Conservation (phyloP, 2,329 filamentous ascomycete genomes). For the Epichloe festucae region DNA sequence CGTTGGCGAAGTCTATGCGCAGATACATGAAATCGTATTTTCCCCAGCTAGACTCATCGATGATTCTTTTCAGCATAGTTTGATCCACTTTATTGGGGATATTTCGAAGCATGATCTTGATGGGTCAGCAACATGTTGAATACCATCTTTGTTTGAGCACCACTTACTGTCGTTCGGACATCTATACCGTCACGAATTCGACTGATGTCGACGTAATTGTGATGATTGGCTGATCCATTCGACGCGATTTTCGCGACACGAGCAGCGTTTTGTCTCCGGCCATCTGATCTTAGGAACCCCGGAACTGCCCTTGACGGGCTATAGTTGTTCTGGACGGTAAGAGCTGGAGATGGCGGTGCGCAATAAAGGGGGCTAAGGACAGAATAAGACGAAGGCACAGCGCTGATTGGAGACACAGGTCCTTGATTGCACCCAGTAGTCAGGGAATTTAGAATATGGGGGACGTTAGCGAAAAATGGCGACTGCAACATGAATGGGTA, state of each 20-base stretch:
- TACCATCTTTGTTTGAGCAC: not conserved
- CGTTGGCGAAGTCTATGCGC: conserved; percentile 75
- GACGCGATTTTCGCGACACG: conserved; percentile 33
- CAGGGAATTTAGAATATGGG: conserved; percentile 17
- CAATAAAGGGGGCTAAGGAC: conserved; percentile 18
- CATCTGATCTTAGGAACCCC: conserved; percentile 22
- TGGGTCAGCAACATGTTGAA: conserved; percentile 5
- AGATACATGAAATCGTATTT: conserved; percentile 93
- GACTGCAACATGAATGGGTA: conserved; percentile 22
- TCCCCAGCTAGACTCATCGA: conserved; percentile 67
- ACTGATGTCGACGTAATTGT: conserved; percentile 49
- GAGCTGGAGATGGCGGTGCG: conserved; percentile 20
- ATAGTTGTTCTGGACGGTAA: conserved; percentile 24
- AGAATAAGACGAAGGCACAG: conserved; percentile 19
- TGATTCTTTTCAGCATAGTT: conserved; percentile 60
- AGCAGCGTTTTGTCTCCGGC: conserved; percentile 36
- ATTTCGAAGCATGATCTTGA: conserved; percentile 82
- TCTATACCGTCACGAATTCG: conserved; percentile 54
- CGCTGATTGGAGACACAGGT: conserved; percentile 14
- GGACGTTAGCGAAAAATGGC: conserved; percentile 14
- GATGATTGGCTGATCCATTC: conserved; percentile 35
- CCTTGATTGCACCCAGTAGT: conserved; percentile 7
- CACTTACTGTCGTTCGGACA: conserved; percentile 61
- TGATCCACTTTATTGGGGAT: conserved; percentile 85
- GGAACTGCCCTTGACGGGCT: conserved; percentile 26